phyloP scores from a whole-genome alignment of 2,329 filamentous ascomycete genomes.

The Nakataea oryzae region DNA sequence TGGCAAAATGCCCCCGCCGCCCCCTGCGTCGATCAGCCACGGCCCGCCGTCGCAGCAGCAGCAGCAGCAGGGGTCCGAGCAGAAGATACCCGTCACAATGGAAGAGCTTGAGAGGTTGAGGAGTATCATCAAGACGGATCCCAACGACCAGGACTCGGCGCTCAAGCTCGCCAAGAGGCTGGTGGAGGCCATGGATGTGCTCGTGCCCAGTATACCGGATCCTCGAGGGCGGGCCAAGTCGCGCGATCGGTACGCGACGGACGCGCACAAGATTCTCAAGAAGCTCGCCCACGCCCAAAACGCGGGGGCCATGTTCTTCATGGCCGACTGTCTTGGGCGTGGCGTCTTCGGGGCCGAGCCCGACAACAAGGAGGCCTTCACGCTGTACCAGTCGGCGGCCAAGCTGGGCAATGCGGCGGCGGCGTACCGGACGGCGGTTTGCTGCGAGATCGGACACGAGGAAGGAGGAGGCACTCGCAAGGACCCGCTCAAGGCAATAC shows the following conservation, averaged over 20 bases:
- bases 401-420: constrained; percentile 79
- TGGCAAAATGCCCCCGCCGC: constrained; percentile 14
- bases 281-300: constrained; percentile 68
- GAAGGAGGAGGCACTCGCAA: constrained; percentile 87
- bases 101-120: constrained; percentile 71
- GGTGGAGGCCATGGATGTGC: constrained; percentile 70
- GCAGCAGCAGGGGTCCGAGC: constrained; percentile 17
- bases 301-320: constrained; percentile 81
- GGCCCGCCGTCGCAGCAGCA: constrained; percentile 12
- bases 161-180: constrained; percentile 72
- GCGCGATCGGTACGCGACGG: constrained; percentile 73
- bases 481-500: constrained; percentile 87
- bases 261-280: constrained; percentile 86
- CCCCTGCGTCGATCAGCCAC: constrained; percentile 12
- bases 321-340: constrained; percentile 81
- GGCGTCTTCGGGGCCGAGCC: constrained; percentile 68
- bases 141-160: constrained; percentile 60
- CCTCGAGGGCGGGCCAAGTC: constrained; percentile 64
- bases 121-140: constrained; percentile 56
- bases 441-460: constrained; percentile 91
- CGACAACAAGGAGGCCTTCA: constrained; percentile 88
- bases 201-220: constrained; percentile 55
- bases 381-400: constrained; percentile 84
- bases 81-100: constrained; percentile 54
- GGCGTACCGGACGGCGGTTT: constrained; percentile 91